phyloP scores from a whole-genome alignment of 495 filamentous ascomycete genomes.

The Cladorrhinum samala region DNA sequence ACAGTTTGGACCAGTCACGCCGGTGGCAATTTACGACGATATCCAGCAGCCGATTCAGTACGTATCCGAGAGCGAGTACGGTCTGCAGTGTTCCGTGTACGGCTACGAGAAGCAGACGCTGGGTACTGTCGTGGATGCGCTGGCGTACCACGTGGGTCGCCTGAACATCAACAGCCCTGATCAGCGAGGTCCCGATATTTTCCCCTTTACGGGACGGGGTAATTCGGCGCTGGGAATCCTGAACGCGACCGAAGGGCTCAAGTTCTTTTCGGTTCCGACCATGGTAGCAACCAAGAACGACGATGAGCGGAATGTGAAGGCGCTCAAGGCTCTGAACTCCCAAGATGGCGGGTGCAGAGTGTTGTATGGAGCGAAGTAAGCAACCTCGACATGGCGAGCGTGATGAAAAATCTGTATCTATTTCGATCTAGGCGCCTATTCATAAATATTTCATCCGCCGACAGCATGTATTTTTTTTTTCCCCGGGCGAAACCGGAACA shows the following conservation, averaged over 20 bases:
- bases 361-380: background rate
- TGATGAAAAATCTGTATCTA: no score
- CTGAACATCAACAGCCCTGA: background rate
- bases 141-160: background rate
- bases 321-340: background rate
- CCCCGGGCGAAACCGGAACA: no score
- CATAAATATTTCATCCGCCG: no score
- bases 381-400: no score
- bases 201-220: background rate
- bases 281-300: background rate
- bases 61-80: background rate
- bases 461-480: no score
- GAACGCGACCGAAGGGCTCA: background rate
- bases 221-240: background rate
- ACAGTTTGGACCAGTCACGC: background rate
- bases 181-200: background rate
- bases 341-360: background rate
- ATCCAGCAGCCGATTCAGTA: background rate
- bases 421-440: no score
- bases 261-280: background rate
- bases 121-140: background rate
- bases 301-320: background rate
- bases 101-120: background rate
- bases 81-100: background rate
- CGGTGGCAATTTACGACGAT: background rate